Percentiles rank a stretch among this genome's conserved stretches.
These are phyloP conservation scores for Avicennia marina DNA, from an alignment of 257 asterid species.

Conservation along the genomic window DNA sequence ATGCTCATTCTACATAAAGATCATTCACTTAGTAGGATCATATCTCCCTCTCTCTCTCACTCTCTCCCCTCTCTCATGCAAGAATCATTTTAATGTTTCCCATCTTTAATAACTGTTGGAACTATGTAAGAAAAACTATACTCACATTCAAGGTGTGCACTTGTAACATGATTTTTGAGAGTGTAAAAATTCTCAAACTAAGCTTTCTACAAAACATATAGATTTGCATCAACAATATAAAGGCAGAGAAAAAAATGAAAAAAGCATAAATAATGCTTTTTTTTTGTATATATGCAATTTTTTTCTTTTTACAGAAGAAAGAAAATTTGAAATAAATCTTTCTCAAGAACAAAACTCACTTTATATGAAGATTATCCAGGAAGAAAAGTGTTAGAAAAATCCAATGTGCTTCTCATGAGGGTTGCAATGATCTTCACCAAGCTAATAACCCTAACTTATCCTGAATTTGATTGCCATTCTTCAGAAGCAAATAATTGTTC, in stretches of 20 bases:
- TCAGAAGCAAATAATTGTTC: slow-evolving; percentile 9
- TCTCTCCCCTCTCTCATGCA: too few relatives aligned
- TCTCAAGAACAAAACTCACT: slow-evolving; percentile 22
- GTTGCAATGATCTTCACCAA: not conserved
- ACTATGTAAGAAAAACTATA: not conserved
- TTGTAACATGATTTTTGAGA: not conserved
- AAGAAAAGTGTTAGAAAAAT: slow-evolving; percentile 6
- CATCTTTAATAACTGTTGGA: not conserved
- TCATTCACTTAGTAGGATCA: too few relatives aligned
- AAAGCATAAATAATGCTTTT: too few relatives aligned
- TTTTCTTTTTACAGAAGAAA: not conserved
- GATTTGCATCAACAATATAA: not conserved
- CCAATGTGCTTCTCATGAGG: slow-evolving; percentile 1
- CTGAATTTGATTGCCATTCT: not conserved
- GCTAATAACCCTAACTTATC: slow-evolving; percentile 12
- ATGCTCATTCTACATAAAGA: too few relatives aligned
- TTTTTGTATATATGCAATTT: too few relatives aligned
- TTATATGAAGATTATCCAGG: slow-evolving; percentile 31
- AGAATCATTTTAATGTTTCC: too few relatives aligned
- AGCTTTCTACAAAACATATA: too few relatives aligned
- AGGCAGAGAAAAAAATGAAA: too few relatives aligned
- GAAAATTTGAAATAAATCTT: not conserved
- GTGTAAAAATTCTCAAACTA: not conserved
- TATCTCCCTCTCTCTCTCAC: too few relatives aligned
- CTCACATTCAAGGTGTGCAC: too few relatives aligned